A percentile compares a stretch with the other conserved stretches of the same genome.
Conservation (phyloP, 768 basidiomycete genomes). For the Amanita exitialis region DNA sequence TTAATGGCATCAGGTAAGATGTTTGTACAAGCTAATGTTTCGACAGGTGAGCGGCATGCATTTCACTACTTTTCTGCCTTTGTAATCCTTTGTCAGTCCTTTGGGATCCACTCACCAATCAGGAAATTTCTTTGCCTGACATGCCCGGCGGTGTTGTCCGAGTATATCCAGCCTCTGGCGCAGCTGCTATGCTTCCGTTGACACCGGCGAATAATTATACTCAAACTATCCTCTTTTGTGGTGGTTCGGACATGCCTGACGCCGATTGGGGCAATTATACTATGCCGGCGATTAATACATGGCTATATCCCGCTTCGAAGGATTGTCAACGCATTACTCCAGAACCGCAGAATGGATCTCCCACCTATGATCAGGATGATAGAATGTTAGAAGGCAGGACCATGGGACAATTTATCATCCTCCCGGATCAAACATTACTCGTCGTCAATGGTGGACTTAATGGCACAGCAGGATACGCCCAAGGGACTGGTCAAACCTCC, state of each 20-base stretch:
- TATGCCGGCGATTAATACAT: constrained; percentile 64
- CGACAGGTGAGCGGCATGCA: constrained; percentile 43
- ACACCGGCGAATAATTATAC: constrained; percentile 83
- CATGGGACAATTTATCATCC: constrained; percentile 88
- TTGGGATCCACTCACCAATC: constrained; percentile 46
- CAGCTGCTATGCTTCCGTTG: constrained; percentile 85
- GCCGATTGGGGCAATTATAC: constrained; percentile 70
- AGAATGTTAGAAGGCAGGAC: constrained; percentile 65
- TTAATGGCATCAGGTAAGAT: constrained; percentile 70
- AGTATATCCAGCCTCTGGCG: constrained; percentile 87
- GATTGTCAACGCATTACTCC: constrained; percentile 84
- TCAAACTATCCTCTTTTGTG: constrained; percentile 84
- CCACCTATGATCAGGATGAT: constrained; percentile 63
- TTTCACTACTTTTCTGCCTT: constrained; percentile 4
- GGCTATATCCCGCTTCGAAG: constrained; percentile 54
- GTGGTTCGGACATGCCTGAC: constrained; percentile 73
- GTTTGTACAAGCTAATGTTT: constrained; percentile 77
- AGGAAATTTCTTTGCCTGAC: constrained; percentile 52
- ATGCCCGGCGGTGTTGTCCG: constrained; percentile 71
- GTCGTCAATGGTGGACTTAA: constrained; percentile 76
- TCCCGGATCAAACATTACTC: constrained; percentile 68
- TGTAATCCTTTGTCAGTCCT: constrained; percentile 20
- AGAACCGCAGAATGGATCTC: constrained; percentile 59
- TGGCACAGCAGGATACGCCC: constrained; percentile 84
- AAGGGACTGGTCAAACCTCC: constrained; percentile 37